These are phyloP conservation scores for Phaseolus coccineus DNA, from an alignment of 331 rosid genomes.

Conservation along the genomic window DNA sequence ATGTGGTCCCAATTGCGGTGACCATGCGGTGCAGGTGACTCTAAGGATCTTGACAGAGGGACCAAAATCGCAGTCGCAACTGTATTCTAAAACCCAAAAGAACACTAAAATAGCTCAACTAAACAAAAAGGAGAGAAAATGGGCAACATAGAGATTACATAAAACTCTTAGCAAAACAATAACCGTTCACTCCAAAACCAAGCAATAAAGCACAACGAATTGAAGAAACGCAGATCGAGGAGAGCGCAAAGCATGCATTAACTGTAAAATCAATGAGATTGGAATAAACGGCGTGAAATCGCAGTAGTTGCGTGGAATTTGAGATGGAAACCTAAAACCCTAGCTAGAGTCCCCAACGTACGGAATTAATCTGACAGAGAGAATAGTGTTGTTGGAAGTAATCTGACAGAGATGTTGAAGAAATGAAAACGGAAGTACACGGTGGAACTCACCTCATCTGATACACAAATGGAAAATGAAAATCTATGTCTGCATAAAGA, in stretches of 20 bases:
- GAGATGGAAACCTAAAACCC: conserved; percentile 58
- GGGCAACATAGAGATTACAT: neutral
- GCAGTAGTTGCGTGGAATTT: neutral
- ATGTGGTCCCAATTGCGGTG: neutral
- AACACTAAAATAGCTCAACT: neutral
- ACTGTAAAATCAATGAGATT: conserved; percentile 27
- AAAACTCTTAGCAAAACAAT: neutral
- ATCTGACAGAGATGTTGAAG: neutral
- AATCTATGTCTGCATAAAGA: too few relatives aligned
- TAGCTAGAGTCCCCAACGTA: conserved; percentile 50
- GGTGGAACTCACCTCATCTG: too few relatives aligned
- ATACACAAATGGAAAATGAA: too few relatives aligned
- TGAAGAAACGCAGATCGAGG: conserved; percentile 22
- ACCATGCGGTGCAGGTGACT: neutral
- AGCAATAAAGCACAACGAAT: neutral
- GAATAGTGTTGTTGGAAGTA: neutral
- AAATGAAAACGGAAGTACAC: too few relatives aligned
- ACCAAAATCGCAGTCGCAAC: neutral
- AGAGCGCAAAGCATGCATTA: neutral
- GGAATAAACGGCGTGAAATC: neutral
- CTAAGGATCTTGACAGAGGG: too few relatives aligned
- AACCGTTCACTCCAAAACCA: neutral
- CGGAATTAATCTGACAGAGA: neutral
- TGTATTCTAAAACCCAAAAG: neutral
- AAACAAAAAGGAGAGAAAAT: neutral